Evolutionary conservation across 164 flowering plant genomes (phyloP), one percentile per base, ranked within the genome.

Genomic region (Berberis thunbergii): DNA sequence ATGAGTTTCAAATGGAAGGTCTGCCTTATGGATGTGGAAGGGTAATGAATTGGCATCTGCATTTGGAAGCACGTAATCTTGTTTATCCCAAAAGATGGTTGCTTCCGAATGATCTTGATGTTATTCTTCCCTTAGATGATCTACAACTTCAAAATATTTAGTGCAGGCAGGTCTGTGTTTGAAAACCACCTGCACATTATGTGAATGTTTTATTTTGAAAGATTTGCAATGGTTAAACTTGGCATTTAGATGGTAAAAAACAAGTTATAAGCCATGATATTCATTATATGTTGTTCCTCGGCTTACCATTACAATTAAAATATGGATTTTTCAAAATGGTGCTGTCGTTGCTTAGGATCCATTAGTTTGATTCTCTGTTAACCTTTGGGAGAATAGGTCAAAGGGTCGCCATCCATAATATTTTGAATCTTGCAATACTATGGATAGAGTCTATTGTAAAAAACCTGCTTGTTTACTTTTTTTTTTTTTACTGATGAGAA

Each of bases 1-100:
- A 94, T 75, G 98, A 94, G 78, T 80, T 80, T 67, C 91, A 84
- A 75, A 94, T 94, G 96, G 97, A 91, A 81, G 93, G 84, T 55
- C 67, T 66, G 55, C 81, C 95, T 13, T 48, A 60, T 65, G 81
- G 83, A 53, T 91, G 97, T 77, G 75, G 80, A 49, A 81, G 64
- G 67, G 73, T 91, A 59, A 76, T 89, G 88, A 87, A 80, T 65
- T 95, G 99, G 99, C 96, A 91, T 78, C 92, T 95, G 7, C 99
- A 91, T 75, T 70, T 95, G 75, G 96, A 84, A 69, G 79, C 81
- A 64, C 74, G 26, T 12, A 59, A 63, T 65, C 71, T 80, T 61
- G 67, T 54, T 53, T 89, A 91, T 82, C 99, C 99, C 5, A 73
- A 56, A 61, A 91, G 91, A 11, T 94, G 99, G 99, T 49, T 73